Evolutionary conservation across 129 eudicot species (phyloP), one percentile per base, ranked within the genome.

Genomic region (Centrapalus pauciflorus): DNA sequence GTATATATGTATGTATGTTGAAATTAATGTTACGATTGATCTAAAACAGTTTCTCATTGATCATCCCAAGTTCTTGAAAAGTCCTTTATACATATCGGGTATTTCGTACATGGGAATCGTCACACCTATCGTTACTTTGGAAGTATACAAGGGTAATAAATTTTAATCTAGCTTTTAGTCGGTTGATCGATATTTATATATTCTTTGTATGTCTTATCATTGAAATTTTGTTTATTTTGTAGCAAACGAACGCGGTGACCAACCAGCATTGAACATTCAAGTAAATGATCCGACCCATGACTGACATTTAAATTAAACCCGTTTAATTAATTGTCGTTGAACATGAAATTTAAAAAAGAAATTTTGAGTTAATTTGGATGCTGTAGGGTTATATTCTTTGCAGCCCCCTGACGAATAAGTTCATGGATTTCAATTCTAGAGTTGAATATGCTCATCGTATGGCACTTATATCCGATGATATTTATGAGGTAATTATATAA

Each of bases 381-480:
- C 37, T 2, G 24, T 3, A 77, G 81, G 81, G 81, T 6, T 77
- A 77, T 62, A 61, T 77, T 56, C 81, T 77, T 2, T 71, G 81
- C 21, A 70, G 76, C 29, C 81, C 81, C 5, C 65, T 77, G 3
- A 77, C 81, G 0, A 61, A 69, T 43, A 61, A 70, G 25, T 65
- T 52, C 68, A 64, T 19, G 67, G 81, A 77, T 32, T 62, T 55
- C 25, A 77, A 77, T 20, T 77, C 81, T 40, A 63, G 81, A 63
- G 5, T 77, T 12, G 72, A 70, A 23, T 77, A 63, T 19, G 77
- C 77, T 63, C 72, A 77, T 55, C 71, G 73, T 5, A 45, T 54
- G 77, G 81, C 81, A 45, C 81, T 77, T 21, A 70, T 77, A 54
- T 77, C 81, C 0, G 81, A 77, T 32, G 77, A 70, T 16, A 62